A percentile compares a stretch with the other conserved stretches of the same genome.
These are phyloP conservation scores for Globisporangium sylvaticum DNA, from an alignment of 352 stramenopile genomes.

Conservation along the genomic window DNA sequence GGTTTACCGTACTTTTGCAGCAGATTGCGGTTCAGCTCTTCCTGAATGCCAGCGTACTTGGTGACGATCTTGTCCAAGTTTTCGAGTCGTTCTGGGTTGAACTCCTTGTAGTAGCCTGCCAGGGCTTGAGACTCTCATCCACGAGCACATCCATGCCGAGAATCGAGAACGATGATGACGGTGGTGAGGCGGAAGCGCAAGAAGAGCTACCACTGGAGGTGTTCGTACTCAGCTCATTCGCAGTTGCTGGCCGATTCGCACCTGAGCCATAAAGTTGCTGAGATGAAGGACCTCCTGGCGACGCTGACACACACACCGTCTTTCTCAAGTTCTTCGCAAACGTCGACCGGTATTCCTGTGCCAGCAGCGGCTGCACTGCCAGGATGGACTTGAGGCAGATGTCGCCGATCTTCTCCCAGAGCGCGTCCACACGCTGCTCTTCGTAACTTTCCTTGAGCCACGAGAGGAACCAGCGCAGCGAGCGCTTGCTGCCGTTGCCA, in stretches of 20 bases:
- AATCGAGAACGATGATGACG: slow-evolving; percentile 87
- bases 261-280: slow-evolving; percentile 5
- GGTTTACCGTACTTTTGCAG: slow-evolving; percentile 61
- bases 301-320: slow-evolving; percentile 31
- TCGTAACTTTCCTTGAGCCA: slow-evolving; percentile 80
- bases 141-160: slow-evolving; percentile 97
- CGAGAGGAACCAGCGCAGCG: slow-evolving; percentile 90
- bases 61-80: slow-evolving; percentile 69
- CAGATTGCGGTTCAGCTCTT: slow-evolving; percentile 61
- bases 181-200: background rate
- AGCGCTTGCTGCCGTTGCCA: slow-evolving; percentile 81
- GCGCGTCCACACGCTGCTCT: slow-evolving; percentile 51
- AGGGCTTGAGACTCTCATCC: slow-evolving; percentile 92
- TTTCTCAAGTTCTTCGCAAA: slow-evolving; percentile 83
- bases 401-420: slow-evolving; percentile 92
- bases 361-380: slow-evolving; percentile 89
- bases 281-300: slow-evolving; percentile 9
- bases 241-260: slow-evolving; percentile 12
- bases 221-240: slow-evolving; percentile 7
- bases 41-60: slow-evolving; percentile 66
- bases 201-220: background rate
- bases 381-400: slow-evolving; percentile 94
- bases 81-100: slow-evolving; percentile 52
- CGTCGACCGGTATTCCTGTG: slow-evolving; percentile 89
- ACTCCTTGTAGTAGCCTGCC: slow-evolving; percentile 58